Conservation (phyloP, 2,329 filamentous ascomycete genomes). For the Ceratocystis cacaofunesta region DNA sequence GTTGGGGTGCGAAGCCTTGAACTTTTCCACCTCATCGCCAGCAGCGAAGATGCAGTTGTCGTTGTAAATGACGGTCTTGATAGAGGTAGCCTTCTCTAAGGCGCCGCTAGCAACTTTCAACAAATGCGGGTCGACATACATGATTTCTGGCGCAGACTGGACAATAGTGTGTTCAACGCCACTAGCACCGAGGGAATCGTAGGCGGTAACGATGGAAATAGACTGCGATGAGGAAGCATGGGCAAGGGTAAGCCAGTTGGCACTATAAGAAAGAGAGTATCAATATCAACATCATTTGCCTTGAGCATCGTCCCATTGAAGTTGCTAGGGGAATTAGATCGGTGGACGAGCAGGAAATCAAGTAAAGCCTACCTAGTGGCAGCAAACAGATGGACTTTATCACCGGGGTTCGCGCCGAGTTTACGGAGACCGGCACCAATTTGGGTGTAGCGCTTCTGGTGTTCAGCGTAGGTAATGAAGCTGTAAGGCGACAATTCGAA, state of each 20-base stretch:
- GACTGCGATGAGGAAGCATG: conserved; percentile 70
- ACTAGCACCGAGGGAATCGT: conserved; percentile 76
- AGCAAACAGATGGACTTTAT: conserved; percentile 68
- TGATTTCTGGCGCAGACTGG: conserved; percentile 65
- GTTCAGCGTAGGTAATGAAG: conserved; percentile 67
- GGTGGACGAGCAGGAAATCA: neutral
- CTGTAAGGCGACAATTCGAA: conserved; percentile 69
- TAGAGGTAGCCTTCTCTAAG: conserved; percentile 39
- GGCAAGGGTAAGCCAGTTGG: conserved; percentile 71
- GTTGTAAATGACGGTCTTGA: conserved; percentile 50
- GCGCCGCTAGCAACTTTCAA: conserved; percentile 43
- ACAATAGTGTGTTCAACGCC: conserved; percentile 75
- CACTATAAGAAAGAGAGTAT: conserved; percentile 31
- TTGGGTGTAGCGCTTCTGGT: conserved; percentile 53
- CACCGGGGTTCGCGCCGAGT: conserved; percentile 51
- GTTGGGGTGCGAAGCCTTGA: conserved; percentile 41
- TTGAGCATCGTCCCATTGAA: neutral
- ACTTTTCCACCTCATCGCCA: conserved; percentile 36
- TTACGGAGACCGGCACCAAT: conserved; percentile 60
- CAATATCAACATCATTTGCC: neutral
- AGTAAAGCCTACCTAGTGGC: conserved; percentile 50
- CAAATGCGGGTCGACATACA: conserved; percentile 77
- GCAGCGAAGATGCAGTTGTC: conserved; percentile 38
- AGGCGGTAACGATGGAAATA: conserved; percentile 83
- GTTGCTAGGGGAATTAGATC: neutral